A percentile compares a stretch with the other conserved stretches of the same genome.
These are phyloP conservation scores for Trypanosoma caninum DNA, from an alignment of 208 protist genomes.

Conservation along the genomic window DNA sequence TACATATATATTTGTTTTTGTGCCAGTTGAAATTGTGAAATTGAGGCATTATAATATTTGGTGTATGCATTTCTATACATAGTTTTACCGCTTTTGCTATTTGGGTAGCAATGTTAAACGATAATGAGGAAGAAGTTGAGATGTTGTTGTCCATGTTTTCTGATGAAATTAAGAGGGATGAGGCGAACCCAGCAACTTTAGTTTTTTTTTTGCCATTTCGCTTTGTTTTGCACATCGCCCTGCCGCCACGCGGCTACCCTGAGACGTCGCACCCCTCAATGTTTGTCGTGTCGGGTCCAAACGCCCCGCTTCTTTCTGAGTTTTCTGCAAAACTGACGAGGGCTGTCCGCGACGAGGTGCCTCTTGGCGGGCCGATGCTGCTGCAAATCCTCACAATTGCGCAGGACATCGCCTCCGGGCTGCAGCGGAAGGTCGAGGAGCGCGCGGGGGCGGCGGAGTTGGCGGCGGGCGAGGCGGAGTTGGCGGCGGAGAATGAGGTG, in stretches of 20 bases:
- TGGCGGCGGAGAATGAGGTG: constrained; percentile 6
- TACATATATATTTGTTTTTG: neutral
- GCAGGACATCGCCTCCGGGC: constrained; percentile 49
- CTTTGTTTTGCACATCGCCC: constrained; percentile 63
- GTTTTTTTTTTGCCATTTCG: constrained; percentile 53
- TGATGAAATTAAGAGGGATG: constrained; percentile 48
- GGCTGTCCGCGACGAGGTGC: constrained; percentile 51
- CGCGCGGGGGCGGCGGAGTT: constrained; percentile 1
- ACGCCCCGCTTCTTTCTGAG: constrained; percentile 38
- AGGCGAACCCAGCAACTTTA: constrained; percentile 27
- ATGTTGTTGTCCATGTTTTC: constrained; percentile 67
- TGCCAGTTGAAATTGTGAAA: neutral
- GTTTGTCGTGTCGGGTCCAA: constrained; percentile 47
- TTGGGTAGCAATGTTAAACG: constrained; percentile 16
- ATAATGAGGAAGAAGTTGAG: constrained; percentile 56
- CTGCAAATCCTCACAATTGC: constrained; percentile 44
- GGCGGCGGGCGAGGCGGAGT: neutral
- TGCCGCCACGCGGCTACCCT: constrained; percentile 65
- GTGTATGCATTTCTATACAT: neutral
- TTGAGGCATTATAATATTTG: neutral
- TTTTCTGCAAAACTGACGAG: constrained; percentile 38
- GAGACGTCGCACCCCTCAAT: constrained; percentile 52
- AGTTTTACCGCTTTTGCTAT: neutral
- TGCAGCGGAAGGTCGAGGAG: constrained; percentile 13
- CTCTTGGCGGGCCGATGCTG: constrained; percentile 58